These are phyloP conservation scores for Tetrapyrgos nigripes DNA, from an alignment of 1,284 basidiomycete species.

Conservation along the genomic window DNA sequence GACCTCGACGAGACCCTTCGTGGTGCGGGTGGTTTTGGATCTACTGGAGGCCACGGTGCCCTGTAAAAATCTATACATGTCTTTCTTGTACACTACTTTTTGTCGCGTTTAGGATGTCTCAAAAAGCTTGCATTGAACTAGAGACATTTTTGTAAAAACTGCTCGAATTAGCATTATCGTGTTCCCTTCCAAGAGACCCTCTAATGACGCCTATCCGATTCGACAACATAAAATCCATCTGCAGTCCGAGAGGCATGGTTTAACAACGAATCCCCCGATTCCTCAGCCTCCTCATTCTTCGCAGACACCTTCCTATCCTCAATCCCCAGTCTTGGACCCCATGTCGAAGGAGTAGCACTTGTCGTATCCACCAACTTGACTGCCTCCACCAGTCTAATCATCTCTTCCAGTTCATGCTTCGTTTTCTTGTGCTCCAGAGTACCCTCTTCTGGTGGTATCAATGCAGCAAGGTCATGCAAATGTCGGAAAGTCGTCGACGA, in stretches of 20 bases:
- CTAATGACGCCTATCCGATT: constrained; percentile 33
- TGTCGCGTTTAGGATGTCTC: too few species aligned
- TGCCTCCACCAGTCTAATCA: constrained; percentile 78
- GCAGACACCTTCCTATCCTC: constrained; percentile 36
- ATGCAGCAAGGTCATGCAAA: constrained; percentile 73
- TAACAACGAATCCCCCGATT: constrained; percentile 51
- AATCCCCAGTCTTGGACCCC: constrained; percentile 20
- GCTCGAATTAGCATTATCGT: too few species aligned
- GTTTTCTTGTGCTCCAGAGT: constrained; percentile 55
- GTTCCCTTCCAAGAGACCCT: too few species aligned
- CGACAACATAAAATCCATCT: constrained; percentile 50
- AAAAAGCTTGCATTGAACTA: too few species aligned
- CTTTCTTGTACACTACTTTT: background rate
- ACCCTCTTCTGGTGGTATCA: constrained; percentile 64
- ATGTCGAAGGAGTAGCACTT: constrained; percentile 19
- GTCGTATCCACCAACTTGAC: constrained; percentile 67
- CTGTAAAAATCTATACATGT: constrained; percentile 36
- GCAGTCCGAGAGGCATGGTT: constrained; percentile 53
- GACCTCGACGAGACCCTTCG: constrained; percentile 85
- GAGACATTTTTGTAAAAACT: too few species aligned
- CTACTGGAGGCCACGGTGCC: constrained; percentile 82
- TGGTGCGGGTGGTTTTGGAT: constrained; percentile 92
- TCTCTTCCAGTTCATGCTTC: constrained; percentile 66
- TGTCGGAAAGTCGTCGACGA: constrained; percentile 59
- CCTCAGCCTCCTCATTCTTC: constrained; percentile 25